phyloP scores from a whole-genome alignment of 2,329 filamentous ascomycete genomes.

The Alternaria novae-zelandiae region DNA sequence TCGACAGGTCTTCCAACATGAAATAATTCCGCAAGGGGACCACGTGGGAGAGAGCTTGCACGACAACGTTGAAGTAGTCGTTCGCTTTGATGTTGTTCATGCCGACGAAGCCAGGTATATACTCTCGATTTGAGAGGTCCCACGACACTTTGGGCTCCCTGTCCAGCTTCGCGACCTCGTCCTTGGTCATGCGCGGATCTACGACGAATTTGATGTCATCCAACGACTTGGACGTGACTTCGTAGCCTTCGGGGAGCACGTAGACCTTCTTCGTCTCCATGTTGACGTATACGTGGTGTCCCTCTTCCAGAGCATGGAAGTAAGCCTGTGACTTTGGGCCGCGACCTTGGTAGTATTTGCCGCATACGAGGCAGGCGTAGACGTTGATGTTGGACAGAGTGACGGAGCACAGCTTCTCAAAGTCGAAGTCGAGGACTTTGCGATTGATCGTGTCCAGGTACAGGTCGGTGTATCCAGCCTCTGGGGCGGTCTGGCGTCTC shows the following conservation, averaged over 20 bases:
- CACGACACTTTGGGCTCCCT: conserved; percentile 67
- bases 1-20: conserved; percentile 80
- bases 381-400: conserved; percentile 98
- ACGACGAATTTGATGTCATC: conserved; percentile 99
- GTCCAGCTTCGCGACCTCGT: conserved; percentile 82
- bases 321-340: conserved; percentile 96
- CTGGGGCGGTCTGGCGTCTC: conserved; percentile 75
- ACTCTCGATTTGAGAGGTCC: conserved; percentile 83
- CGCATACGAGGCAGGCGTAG: conserved; percentile 95
- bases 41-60: conserved; percentile 91
- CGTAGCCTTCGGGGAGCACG: conserved; percentile 93
- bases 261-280: conserved; percentile 92
- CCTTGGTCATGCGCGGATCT: conserved; percentile 82
- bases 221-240: conserved; percentile 90
- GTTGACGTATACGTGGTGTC: conserved; percentile 98
- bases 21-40: conserved; percentile 89
- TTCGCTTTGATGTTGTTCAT: conserved; percentile 99
- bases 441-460: conserved; percentile 98
- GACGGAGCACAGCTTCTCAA: conserved; percentile 96
- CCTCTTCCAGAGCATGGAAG: conserved; percentile 93
- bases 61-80: conserved; percentile 95
- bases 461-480: conserved; percentile 89
- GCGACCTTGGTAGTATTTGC: conserved; percentile 95
- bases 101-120: conserved; percentile 92
- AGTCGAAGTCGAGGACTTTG: conserved; percentile 93